phyloP scores from a whole-genome alignment of 2,329 filamentous ascomycete species.

The Nigrospora sphaerica region DNA sequence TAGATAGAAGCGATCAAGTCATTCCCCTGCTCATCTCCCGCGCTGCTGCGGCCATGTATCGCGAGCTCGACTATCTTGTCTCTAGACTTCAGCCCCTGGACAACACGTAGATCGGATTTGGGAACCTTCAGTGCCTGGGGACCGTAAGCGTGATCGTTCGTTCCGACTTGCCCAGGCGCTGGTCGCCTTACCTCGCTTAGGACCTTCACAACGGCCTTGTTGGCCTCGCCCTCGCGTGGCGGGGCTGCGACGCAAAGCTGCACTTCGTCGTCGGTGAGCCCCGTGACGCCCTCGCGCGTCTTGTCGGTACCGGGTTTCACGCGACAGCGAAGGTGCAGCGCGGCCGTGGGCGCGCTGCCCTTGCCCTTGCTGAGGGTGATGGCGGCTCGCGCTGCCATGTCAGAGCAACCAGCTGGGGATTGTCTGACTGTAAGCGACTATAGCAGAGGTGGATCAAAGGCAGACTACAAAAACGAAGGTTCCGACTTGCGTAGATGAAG shows the following conservation, averaged over 20 bases:
- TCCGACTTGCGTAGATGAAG: too few relatives aligned
- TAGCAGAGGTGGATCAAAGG: too few relatives aligned
- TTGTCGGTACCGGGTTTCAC: conserved; percentile 61
- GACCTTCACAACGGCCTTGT: conserved; percentile 56
- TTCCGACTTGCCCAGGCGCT: background rate
- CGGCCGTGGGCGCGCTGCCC: conserved; percentile 19
- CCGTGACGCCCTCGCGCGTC: conserved; percentile 51
- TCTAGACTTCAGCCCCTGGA: conserved; percentile 55
- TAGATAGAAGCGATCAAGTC: too few relatives aligned
- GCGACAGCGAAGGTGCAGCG: conserved; percentile 55
- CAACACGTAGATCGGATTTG: conserved; percentile 57
- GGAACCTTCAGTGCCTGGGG: conserved; percentile 49
- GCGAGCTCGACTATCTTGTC: conserved; percentile 48
- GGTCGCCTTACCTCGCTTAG: conserved; percentile 46
- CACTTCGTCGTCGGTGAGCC: conserved; percentile 48
- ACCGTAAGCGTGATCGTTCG: background rate
- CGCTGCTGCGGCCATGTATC: too few relatives aligned
- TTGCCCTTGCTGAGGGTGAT: conserved; percentile 40
- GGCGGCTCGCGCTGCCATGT: conserved; percentile 35
- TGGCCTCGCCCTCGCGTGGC: conserved; percentile 61
- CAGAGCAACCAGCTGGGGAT: too few relatives aligned
- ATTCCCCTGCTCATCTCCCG: too few relatives aligned
- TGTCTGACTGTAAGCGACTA: too few relatives aligned
- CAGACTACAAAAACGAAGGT: too few relatives aligned
- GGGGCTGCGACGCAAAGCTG: conserved; percentile 61